Percentiles rank a stretch among this genome's conserved stretches.
Conservation (phyloP, 1,284 basidiomycete genomes). For the Sanghuangporus baumii region DNA sequence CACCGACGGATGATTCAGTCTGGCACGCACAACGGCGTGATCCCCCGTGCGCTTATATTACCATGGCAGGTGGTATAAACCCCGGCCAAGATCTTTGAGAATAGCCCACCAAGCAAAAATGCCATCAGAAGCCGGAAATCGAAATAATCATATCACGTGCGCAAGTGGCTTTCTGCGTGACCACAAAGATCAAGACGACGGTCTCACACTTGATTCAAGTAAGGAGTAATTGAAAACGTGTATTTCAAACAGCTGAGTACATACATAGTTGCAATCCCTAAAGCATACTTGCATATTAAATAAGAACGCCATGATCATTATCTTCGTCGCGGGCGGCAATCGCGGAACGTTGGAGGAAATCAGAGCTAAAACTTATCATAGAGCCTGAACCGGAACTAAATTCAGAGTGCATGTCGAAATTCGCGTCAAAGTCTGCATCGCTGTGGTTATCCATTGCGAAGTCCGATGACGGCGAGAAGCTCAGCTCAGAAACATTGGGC, state of each 20-base stretch:
- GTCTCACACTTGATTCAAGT: neutral
- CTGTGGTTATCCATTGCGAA: neutral
- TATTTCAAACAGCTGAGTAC: neutral
- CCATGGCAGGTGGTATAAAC: too few species aligned
- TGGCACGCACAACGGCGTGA: too few species aligned
- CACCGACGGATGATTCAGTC: too few species aligned
- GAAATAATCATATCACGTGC: neutral
- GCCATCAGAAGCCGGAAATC: neutral
- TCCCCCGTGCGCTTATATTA: too few species aligned
- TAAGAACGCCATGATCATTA: neutral
- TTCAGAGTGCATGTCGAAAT: neutral
- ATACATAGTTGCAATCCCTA: neutral
- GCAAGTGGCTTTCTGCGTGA: neutral
- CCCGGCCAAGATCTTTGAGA: too few species aligned
- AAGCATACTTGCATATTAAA: neutral
- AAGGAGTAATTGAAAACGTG: neutral
- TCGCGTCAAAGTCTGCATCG: neutral
- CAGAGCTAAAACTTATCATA: slow-evolving; percentile 7
- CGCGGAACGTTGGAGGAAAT: slow-evolving; percentile 1
- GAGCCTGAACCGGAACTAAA: neutral
- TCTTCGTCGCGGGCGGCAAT: neutral
- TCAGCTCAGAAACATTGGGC: neutral
- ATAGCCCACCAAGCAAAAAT: neutral
- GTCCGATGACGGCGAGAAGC: neutral
- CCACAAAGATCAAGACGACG: neutral